Evolutionary conservation across 2,329 filamentous ascomycete genomes (phyloP), one percentile per base, ranked within the genome.

Genomic region (Colletotrichum phormii): DNA sequence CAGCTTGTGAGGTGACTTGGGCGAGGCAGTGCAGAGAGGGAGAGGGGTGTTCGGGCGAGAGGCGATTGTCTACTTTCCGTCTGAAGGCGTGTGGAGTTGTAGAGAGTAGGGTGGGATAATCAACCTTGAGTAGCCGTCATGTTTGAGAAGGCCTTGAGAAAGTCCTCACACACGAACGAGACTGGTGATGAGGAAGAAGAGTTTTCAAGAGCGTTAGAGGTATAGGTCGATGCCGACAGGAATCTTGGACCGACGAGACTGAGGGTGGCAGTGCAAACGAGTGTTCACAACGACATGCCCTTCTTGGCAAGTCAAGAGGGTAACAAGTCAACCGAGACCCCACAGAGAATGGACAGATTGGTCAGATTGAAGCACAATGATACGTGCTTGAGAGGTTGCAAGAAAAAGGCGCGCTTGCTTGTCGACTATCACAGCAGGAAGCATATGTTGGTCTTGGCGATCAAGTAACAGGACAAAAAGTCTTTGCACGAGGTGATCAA

Each of bases 261-360:
- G 51, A 73, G 46, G 5, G 66, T 73, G 71, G 71, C 71, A 73
- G 71, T 73, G 71, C 67, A 42, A 18, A 42, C 15, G 37, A 42
- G 37, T 18, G 37, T 42, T 71, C 71, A 65, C 67, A 71, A 53
- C 66, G 66, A 73, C 66, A 71, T 73, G 71, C 71, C 71, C 70
- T 73, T 73, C 66, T 65, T 65, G 55, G 66, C 66, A 71, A 73
- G 71, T 33, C 66, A 53, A 61, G 54, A 70, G 18, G 70, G 69
- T 57, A 72, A 51, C 61, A 71, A 37, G 66, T 71, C 67, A 65
- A 65, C 46, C 71, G 67, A 73, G 66, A 61, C 55, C 53, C 65
- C 70, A 72, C 65, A 33, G 29, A 18, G 22, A 18, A 13, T 26
- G 13, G n/a, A 64, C n/a, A 49, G 59, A 69, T 64, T 69, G 70